A percentile compares a stretch with the other conserved stretches of the same genome.
These are phyloP conservation scores for Avena eriantha DNA, from an alignment of 176 grass and related monocot genomes.

Conservation along the genomic window DNA sequence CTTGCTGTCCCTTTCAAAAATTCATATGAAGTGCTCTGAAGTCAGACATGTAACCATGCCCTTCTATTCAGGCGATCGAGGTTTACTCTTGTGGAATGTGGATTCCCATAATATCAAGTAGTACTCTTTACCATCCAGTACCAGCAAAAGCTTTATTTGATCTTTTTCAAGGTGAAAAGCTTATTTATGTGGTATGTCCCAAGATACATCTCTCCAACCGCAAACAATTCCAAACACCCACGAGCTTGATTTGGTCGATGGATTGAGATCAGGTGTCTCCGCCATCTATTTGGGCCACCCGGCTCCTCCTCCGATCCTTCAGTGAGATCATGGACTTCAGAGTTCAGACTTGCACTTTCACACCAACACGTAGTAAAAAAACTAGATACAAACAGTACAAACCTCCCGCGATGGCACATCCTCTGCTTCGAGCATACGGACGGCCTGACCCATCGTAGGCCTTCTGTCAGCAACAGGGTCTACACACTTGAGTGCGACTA, in stretches of 20 bases:
- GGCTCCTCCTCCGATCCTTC: constrained; percentile 33
- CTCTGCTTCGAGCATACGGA: constrained; percentile 33
- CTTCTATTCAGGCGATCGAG: neutral
- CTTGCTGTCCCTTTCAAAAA: neutral
- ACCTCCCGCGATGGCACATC: constrained; percentile 11
- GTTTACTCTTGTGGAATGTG: neutral
- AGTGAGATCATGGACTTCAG: constrained; percentile 1
- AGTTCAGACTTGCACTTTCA: constrained; percentile 16
- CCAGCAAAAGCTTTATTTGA: neutral
- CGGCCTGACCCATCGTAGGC: constrained; percentile 29
- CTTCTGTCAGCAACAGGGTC: constrained; percentile 22
- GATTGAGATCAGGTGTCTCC: neutral
- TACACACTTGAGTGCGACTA: constrained; percentile 20
- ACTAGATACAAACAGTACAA: neutral
- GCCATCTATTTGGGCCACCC: neutral
- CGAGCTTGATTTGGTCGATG: neutral
- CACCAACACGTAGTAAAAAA: neutral
- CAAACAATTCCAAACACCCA: neutral
- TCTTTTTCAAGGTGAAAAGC: neutral
- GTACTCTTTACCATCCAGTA: neutral
- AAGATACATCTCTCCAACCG: neutral
- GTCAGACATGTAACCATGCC: neutral
- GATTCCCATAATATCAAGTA: neutral
- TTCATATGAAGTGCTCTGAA: neutral
- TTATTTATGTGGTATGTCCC: neutral